Percentiles rank a stretch among this genome's conserved stretches.
Evolutionary conservation across 1,284 basidiomycete species (phyloP).

Genomic region (Sporisorium iseilematis-ciliati): DNA sequence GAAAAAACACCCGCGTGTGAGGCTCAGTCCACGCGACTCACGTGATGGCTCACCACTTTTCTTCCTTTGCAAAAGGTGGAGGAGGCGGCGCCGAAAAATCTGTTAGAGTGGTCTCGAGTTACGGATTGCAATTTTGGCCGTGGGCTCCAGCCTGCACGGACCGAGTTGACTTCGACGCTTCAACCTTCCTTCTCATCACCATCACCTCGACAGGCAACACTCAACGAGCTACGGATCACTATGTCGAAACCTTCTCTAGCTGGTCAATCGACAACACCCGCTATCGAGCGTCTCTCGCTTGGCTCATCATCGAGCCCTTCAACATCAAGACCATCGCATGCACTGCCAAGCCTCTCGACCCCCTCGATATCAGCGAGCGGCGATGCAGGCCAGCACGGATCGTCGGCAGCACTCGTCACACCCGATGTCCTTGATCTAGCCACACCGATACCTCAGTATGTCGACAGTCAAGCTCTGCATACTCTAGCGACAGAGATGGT

Average conservation of each 20-base stretch:
- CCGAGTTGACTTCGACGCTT: constrained; percentile 10
- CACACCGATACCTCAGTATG: constrained; percentile 69
- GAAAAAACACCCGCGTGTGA: constrained; percentile 37
- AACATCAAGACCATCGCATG: constrained; percentile 36
- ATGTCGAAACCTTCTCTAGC: constrained; percentile 32
- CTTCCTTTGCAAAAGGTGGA: constrained; percentile 13
- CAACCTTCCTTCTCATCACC: background rate
- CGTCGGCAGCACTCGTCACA: constrained; percentile 42
- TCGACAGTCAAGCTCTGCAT: constrained; percentile 83
- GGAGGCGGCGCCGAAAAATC: background rate
- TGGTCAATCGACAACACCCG: constrained; percentile 14
- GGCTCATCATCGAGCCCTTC: constrained; percentile 30
- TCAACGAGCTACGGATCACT: too few relatives aligned
- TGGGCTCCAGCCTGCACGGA: constrained; percentile 11
- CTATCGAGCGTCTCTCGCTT: constrained; percentile 42
- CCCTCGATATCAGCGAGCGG: constrained; percentile 9
- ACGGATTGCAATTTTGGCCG: too few relatives aligned
- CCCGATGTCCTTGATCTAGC: constrained; percentile 68
- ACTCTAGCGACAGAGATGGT: constrained; percentile 85
- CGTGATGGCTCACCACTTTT: constrained; percentile 23
- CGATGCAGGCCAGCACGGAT: constrained; percentile 15
- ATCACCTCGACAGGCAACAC: background rate
- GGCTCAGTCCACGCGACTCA: constrained; percentile 35
- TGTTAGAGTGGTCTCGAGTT: constrained; percentile 21
- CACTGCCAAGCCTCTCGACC: constrained; percentile 26